Evolutionary conservation across 768 basidiomycete genomes (phyloP).

Genomic region (Auricularia auricula-judae): DNA sequence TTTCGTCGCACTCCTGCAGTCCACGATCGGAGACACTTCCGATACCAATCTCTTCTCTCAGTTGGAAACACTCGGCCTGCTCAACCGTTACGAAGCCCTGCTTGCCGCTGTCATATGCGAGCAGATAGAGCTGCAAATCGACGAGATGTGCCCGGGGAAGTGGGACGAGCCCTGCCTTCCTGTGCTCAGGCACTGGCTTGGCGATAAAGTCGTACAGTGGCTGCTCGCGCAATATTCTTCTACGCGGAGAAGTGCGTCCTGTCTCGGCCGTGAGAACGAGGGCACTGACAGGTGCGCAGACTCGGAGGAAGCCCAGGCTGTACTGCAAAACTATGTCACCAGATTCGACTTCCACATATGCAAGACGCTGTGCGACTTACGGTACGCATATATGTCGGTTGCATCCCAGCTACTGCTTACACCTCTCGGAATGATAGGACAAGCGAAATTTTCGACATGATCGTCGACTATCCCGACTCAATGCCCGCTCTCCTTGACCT

Average conservation of each 20-base stretch:
- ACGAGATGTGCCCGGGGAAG: slow-evolving; percentile 49
- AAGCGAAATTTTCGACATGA: slow-evolving; percentile 89
- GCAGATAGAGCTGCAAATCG: slow-evolving; percentile 67
- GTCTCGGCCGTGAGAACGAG: slow-evolving; percentile 1
- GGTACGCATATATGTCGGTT: slow-evolving; percentile 32
- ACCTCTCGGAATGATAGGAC: slow-evolving; percentile 25
- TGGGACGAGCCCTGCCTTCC: slow-evolving; percentile 62
- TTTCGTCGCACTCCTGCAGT: slow-evolving; percentile 43
- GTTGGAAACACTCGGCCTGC: slow-evolving; percentile 60
- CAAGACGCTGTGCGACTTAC: slow-evolving; percentile 77
- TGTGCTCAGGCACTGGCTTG: slow-evolving; percentile 64
- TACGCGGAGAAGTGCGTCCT: slow-evolving; percentile 39
- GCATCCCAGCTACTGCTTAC: not conserved
- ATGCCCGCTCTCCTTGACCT: slow-evolving; percentile 76
- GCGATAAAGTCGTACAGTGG: slow-evolving; percentile 72
- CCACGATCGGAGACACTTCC: slow-evolving; percentile 14
- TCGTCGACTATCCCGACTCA: slow-evolving; percentile 88
- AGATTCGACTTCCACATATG: slow-evolving; percentile 89
- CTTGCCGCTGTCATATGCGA: slow-evolving; percentile 79
- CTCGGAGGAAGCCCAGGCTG: slow-evolving; percentile 52
- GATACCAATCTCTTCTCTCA: slow-evolving; percentile 39
- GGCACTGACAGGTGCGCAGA: slow-evolving; percentile 23
- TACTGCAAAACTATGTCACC: slow-evolving; percentile 69
- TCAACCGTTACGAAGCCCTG: slow-evolving; percentile 75
- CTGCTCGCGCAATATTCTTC: slow-evolving; percentile 71